Base-by-base conservation (phyloP, 768 basidiomycete species). In the Thelephora aurantiotincta region DNA sequence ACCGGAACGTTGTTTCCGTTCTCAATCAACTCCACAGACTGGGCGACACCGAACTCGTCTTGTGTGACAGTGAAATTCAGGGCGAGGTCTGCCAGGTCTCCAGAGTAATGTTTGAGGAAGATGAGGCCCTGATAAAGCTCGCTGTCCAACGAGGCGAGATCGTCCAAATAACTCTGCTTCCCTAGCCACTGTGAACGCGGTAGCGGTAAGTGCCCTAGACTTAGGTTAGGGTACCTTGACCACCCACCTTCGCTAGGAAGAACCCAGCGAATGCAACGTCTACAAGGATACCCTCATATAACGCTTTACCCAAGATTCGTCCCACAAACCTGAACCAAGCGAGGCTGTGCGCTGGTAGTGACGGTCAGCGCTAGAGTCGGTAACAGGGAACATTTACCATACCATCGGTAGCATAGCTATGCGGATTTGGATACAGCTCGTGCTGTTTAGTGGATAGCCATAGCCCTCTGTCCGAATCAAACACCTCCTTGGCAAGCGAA, bases 231-330 rank as follows among this genome's bases (percentile, higher is more conserved):
- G n/a, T n/a, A n/a, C n/a, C n/a, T n/a, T n/a, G n/a, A n/a, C n/a
- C n/a, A 55, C 64, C 33, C 45, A 83, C 80, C 73, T 90, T 92
- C 6, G 86, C 77, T 47, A 96, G 70, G 72, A 98, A 98, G 70
- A 98, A 99, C 2, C 80, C 78, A 2, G 96, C 93, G 61, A 98
- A 98, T 0, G 84, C 85, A 2, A 97, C 90, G 53, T 97, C 91
- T 13, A 94, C 81, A 6, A 99, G 69, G 42, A 98, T 96, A 1
- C 93, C 92, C 46, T 97, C 89, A 56, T 99, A 98, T 60, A 99
- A 71, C 0, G 94, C 96, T 60, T 98, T 98, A 4, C 94, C 94
- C 1, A 99, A 70, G 16, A 99, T 87, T 1, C 89, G 72, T 0
- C 96, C 96, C 50, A 97, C 84, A 63, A 94, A 92, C 1, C 80